Evolutionary conservation across 2,329 filamentous ascomycete species (phyloP).

Genomic region (Stachybotrys chlorohalonatus): DNA sequence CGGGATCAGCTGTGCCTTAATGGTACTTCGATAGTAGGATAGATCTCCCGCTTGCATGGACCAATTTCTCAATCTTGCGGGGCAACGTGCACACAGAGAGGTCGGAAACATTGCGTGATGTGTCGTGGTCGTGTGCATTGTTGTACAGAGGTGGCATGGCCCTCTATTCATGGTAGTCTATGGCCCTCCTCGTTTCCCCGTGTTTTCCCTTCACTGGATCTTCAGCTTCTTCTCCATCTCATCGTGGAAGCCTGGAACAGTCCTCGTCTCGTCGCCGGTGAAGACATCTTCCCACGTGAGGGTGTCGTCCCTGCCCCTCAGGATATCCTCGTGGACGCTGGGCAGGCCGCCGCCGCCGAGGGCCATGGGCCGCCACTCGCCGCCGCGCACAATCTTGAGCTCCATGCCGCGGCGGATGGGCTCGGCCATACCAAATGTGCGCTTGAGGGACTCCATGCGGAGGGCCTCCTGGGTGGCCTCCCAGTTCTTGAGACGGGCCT

Average conservation of each 20-base stretch:
- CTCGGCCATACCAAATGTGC: constrained; percentile 86
- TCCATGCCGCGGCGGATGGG: constrained; percentile 92
- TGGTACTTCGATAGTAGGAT: constrained; percentile 22
- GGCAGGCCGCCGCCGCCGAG: constrained; percentile 49
- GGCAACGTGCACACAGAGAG: neutral
- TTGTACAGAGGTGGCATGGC: neutral
- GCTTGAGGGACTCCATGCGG: constrained; percentile 81
- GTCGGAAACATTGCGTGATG: neutral
- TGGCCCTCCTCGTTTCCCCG: neutral
- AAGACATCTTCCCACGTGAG: constrained; percentile 94
- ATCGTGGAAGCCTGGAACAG: constrained; percentile 67
- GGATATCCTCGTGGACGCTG: constrained; percentile 80
- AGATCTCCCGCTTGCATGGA: neutral
- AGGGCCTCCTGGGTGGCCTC: constrained; percentile 77
- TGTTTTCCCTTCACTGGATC: constrained; percentile 38
- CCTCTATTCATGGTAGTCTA: neutral
- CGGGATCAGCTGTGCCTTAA: too few species aligned
- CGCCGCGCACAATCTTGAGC: constrained; percentile 73
- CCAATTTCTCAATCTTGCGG: neutral
- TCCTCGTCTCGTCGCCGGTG: constrained; percentile 65
- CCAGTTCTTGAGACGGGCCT: constrained; percentile 83
- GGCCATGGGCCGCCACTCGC: constrained; percentile 69
- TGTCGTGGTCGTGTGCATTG: neutral
- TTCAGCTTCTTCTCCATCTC: constrained; percentile 91
- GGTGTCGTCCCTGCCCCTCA: constrained; percentile 67